Base-by-base conservation (phyloP, 257 asterid species). In the Solanum bulbocastanum region DNA sequence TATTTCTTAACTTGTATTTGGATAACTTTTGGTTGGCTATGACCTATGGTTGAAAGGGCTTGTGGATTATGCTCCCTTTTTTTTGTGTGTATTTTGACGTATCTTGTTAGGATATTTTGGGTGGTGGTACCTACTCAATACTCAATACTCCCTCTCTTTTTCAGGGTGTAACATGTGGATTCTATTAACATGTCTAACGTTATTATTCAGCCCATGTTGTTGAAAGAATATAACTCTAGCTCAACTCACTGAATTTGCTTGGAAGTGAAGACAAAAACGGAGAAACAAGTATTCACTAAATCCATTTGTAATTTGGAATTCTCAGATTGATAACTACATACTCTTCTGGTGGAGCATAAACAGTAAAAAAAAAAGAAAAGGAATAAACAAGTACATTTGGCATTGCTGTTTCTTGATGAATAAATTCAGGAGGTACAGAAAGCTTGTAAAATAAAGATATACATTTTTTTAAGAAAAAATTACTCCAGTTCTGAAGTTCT, bases 1-100 rank as follows among this genome's bases (percentile, higher is more conserved):
- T 87, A 71, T 36, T 84, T 49, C 49, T 18, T 49, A 39, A 12
- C 58, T 37, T 23, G 25, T 87, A 36, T 42, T 71, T 25, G 90
- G 89, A 89, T 90, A 85, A 40, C 35, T 85, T 83, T 86, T 91
- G 91, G 89, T 87, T 90, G 92, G 90, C 75, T 73, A 52, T 85
- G 87, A 74, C 85, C 68, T 73, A 52, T 85, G 87, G 83, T 86
- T 86, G 85, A 32, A 71, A 42, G 76, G 58, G 83, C 58, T 65
- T 68, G 39, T 33, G 66, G 86, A 78, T 36, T 46, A 85, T 42
- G 69, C 25, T 40, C 40, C 74, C 27, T 27, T 76, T 62, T 33
- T 52, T 62, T 22, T 33, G 4, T 46, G 32, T 82, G 9, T 25
- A 18, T 46, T 33, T 36, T 65, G 56, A 75, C 44, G 18, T 32